Percentiles rank a stretch among this genome's conserved stretches.
These are phyloP conservation scores for Coelastrella sp. DNA, from an alignment of 139 green algal species.

Conservation along the genomic window DNA sequence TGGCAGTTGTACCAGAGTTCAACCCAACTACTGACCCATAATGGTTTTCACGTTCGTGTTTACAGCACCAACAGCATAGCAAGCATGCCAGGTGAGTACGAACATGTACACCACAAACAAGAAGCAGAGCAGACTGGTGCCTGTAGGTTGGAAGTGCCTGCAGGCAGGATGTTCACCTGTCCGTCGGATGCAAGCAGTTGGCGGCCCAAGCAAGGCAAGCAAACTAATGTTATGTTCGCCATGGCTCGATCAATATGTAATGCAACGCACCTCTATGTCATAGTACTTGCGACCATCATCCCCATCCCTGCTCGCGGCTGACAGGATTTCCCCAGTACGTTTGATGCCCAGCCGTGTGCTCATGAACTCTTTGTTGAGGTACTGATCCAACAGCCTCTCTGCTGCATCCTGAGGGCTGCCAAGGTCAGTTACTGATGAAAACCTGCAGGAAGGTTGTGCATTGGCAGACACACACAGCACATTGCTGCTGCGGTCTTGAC, in stretches of 20 bases:
- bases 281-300: conserved; percentile 60
- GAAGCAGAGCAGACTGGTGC: no score
- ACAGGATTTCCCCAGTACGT: conserved; percentile 64
- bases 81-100: no score
- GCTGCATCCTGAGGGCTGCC: conserved; percentile 85
- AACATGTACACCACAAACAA: no score
- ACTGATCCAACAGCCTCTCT: conserved; percentile 76
- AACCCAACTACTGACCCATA: no score
- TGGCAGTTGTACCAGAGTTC: no score
- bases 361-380: conserved; percentile 95
- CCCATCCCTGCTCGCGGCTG: conserved; percentile 44
- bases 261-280: conserved; percentile 65
- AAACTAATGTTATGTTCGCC: background rate
- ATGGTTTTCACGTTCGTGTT: no score
- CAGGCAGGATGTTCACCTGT: no score
- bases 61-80: no score
- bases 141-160: no score
- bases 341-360: conserved; percentile 88
- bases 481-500: no score
- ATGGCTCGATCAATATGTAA: background rate
- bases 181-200: no score
- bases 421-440: conserved; percentile 80
- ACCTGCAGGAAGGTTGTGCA: conserved; percentile 71
- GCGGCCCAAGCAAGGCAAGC: background rate
- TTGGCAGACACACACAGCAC: no score